Evolutionary conservation across 2,329 filamentous ascomycete genomes (phyloP), one percentile per base, ranked within the genome.

Genomic region (Scytalidium sp.): DNA sequence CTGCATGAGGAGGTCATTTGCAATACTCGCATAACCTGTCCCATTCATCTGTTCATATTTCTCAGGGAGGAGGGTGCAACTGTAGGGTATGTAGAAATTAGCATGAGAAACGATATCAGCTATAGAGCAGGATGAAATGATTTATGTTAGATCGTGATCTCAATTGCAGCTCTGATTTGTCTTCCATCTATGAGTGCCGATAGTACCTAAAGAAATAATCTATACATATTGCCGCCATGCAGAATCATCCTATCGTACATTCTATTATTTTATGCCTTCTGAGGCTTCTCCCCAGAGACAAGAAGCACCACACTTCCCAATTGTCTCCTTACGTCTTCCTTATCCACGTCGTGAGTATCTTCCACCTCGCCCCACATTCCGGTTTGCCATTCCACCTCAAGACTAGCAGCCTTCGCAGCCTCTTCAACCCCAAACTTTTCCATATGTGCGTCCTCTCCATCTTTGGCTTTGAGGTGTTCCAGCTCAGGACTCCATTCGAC

Each of bases 321-420:
- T 72, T 97, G 94, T 62, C 93, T 80, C 64, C 83, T 81, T 57
- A 97, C 60, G 69, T 99, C 94, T 69, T 96, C 93, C 68, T 85
- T 88, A 62, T 96, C 88, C 1, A 99, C 94, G 74, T 99, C 94
- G 70, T 99, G 94, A 22, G 92, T 96, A 70, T 99, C 64, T 50
- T 99, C 94, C 1, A 99, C 94, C 75, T 96, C 92, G 8, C 94
- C 94, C 93, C 94, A 97, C 70, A 88, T 85, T 22, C 80, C 75
- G 1, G 86, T 95, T 78, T 99, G 94, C 86, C 90, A 97, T 56
- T 83, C 78, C 15, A 96, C 90, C 74, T 99, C 94, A 40, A 95
- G 67, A 60, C 81, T 96, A 5, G 87, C 84, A 13, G 87, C 86
- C 61, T 79, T 76, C 0, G 89, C 85, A 1, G 92, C 93, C 65